Conservation (phyloP, 257 asterid genomes). For the Lithospermum erythrorhizon region DNA sequence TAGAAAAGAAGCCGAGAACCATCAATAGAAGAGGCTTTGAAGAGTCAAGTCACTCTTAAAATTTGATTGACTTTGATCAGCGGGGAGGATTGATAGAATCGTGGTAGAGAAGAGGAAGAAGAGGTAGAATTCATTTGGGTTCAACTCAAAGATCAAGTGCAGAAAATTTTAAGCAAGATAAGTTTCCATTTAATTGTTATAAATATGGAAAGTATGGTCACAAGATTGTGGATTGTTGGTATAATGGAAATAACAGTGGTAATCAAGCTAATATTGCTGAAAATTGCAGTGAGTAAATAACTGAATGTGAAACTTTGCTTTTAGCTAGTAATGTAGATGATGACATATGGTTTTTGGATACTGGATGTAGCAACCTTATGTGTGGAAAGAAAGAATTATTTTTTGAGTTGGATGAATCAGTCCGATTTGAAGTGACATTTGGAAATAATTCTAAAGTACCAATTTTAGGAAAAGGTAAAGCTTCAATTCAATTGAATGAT, state of each 20-base stretch:
- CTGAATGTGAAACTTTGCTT: constrained; percentile 1
- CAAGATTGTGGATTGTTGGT: background rate
- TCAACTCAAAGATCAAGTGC: too few species aligned
- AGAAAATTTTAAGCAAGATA: too few species aligned
- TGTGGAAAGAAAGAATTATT: constrained; percentile 3
- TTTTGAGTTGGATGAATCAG: background rate
- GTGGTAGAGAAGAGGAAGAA: too few species aligned
- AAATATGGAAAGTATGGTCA: too few species aligned
- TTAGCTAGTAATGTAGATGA: constrained; percentile 3
- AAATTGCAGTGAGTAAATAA: background rate
- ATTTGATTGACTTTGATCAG: too few species aligned
- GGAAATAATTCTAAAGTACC: background rate
- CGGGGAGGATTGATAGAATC: too few species aligned
- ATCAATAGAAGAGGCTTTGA: too few species aligned
- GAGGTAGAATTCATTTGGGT: too few species aligned
- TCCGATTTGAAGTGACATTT: background rate
- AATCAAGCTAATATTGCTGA: constrained; percentile 2
- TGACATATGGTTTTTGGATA: background rate
- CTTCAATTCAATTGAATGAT: background rate
- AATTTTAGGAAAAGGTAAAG: background rate
- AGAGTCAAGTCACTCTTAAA: too few species aligned
- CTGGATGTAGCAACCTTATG: constrained; percentile 5
- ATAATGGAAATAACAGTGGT: background rate
- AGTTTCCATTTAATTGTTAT: too few species aligned
- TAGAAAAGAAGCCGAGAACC: too few species aligned